Conservation (phyloP, 768 basidiomycete species). For the Tulasnella sp. region DNA sequence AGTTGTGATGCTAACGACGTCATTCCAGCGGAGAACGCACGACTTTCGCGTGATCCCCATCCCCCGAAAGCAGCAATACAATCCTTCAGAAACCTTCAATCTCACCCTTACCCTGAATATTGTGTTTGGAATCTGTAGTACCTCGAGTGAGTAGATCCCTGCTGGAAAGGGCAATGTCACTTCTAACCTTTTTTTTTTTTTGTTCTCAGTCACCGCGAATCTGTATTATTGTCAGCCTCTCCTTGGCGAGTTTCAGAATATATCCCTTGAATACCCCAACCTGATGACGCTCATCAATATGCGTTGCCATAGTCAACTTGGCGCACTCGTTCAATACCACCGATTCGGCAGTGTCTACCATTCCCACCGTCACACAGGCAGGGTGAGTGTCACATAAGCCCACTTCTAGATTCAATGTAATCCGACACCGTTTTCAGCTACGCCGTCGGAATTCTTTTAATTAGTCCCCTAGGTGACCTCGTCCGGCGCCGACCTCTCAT, state of each 20-base stretch:
- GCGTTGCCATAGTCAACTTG: too few species aligned
- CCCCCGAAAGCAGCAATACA: slow-evolving; percentile 23
- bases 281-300: too few species aligned
- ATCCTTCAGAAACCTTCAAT: slow-evolving; percentile 16
- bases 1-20: too few species aligned
- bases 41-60: slow-evolving; percentile 31
- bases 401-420: too few species aligned
- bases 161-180: too few species aligned
- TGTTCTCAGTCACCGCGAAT: slow-evolving; percentile 19
- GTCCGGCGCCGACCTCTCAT: slow-evolving; percentile 66
- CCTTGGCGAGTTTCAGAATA: slow-evolving; percentile 19
- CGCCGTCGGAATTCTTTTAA: slow-evolving; percentile 56
- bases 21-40: background rate
- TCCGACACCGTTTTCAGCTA: too few species aligned
- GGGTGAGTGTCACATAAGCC: too few species aligned
- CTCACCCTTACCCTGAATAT: slow-evolving; percentile 21
- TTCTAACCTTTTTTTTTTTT: too few species aligned
- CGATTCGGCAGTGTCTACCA: too few species aligned
- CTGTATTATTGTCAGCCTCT: slow-evolving; percentile 21
- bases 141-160: slow-evolving; percentile 21
- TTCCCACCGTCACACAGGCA: too few species aligned
- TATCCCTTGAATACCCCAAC: too few species aligned
- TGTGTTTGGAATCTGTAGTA: slow-evolving; percentile 26
- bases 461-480: slow-evolving; percentile 76
- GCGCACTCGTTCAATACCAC: too few species aligned